Evolutionary conservation across 139 green algal genomes (phyloP).

Genomic region (Monoraphidium neglectum): DNA sequence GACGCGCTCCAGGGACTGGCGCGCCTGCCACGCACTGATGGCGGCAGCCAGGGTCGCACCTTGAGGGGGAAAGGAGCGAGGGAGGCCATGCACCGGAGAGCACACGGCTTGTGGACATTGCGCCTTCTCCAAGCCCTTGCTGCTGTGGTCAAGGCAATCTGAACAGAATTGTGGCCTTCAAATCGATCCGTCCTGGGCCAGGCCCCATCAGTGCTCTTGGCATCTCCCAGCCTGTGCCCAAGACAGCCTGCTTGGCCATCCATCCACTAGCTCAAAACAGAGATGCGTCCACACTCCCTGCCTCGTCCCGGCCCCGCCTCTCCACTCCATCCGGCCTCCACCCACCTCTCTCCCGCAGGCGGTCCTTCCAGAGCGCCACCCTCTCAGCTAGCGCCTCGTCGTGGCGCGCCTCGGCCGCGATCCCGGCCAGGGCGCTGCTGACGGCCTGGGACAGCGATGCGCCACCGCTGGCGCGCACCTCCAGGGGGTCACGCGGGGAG

Average conservation of each 20-base stretch:
- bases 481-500: slow-evolving; percentile 1
- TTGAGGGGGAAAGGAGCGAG: slow-evolving; percentile 2
- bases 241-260: not conserved
- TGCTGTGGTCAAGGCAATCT: not conserved
- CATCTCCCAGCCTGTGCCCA: not conserved
- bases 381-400: slow-evolving; percentile 43
- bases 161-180: not conserved
- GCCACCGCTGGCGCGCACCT: not conserved
- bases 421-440: slow-evolving; percentile 21
- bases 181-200: not conserved
- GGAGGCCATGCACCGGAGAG: not conserved
- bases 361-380: slow-evolving; percentile 47
- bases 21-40: slow-evolving; percentile 76
- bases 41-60: slow-evolving; percentile 58
- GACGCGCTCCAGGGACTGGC: slow-evolving; percentile 41
- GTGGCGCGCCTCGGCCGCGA: slow-evolving; percentile 47
- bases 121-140: not conserved
- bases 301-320: too few relatives aligned
- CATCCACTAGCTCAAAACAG: not conserved
- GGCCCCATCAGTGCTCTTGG: not conserved
- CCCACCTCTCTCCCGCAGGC: slow-evolving; percentile 39
- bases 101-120: not conserved
- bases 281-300: not conserved
- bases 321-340: not conserved
- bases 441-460: not conserved